Evolutionary conservation across 2,329 filamentous ascomycete species (phyloP).

Genomic region (Paraphaeosphaeria minitans): DNA sequence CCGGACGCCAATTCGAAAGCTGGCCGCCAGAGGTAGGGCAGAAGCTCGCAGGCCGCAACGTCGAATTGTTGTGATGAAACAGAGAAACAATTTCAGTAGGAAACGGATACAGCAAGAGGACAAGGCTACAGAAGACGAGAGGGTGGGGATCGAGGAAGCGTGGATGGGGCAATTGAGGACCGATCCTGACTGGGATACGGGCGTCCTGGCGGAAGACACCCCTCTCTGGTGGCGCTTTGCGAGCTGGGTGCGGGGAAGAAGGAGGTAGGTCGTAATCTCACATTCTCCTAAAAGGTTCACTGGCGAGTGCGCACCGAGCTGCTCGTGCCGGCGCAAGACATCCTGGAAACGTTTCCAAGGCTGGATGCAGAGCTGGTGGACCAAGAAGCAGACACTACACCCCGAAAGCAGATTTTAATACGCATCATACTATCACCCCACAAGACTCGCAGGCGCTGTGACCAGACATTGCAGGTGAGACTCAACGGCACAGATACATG

Average conservation of each 20-base stretch:
- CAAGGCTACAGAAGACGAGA: neutral
- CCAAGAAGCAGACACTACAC: no score
- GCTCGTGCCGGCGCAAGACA: slow-evolving; percentile 6
- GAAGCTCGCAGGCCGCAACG: neutral
- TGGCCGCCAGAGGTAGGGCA: neutral
- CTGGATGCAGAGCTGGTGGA: neutral
- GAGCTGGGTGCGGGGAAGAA: neutral
- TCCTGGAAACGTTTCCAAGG: neutral
- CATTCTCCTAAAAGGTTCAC: slow-evolving; percentile 13
- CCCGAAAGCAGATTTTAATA: neutral
- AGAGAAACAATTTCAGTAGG: neutral
- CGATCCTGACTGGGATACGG: slow-evolving; percentile 18
- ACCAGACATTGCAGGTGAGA: neutral
- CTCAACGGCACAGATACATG: neutral
- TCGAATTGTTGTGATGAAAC: neutral
- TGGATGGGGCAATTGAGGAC: slow-evolving; percentile 20
- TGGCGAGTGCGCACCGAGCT: neutral
- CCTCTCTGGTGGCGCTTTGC: slow-evolving; percentile 14
- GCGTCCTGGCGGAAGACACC: slow-evolving; percentile 10
- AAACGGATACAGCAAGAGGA: neutral
- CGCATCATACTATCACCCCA: neutral
- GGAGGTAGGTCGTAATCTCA: no score
- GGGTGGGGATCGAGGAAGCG: slow-evolving; percentile 9
- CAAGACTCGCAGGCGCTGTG: neutral
- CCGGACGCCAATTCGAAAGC: neutral